Evolutionary conservation across 345 rosid genomes (phyloP).

Genomic region (Triadica sebifera): DNA sequence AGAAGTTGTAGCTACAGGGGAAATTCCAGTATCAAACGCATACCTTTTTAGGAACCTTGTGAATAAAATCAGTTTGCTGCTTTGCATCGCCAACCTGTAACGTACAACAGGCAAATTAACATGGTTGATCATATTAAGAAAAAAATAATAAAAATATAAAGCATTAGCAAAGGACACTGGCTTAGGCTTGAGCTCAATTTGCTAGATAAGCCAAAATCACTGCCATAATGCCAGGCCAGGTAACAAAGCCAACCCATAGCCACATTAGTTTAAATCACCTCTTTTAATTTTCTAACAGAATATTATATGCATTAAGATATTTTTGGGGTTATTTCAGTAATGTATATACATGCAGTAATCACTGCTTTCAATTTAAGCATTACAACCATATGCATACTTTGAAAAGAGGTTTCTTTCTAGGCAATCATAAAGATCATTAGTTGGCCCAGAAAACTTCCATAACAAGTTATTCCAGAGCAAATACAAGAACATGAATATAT

Average conservation of each 20-base stretch:
- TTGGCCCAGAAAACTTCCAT: constrained; percentile 6
- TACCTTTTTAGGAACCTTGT: constrained; percentile 80
- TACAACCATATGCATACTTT: background rate
- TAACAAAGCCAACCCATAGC: background rate
- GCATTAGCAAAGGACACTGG: background rate
- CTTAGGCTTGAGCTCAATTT: constrained; percentile 2
- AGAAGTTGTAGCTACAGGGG: background rate
- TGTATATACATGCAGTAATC: background rate
- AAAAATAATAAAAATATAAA: background rate
- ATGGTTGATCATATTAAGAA: background rate
- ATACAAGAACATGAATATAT: constrained; percentile 7
- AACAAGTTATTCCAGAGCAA: background rate
- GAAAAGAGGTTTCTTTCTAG: background rate
- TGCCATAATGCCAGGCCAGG: background rate
- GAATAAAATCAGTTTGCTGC: constrained; percentile 62
- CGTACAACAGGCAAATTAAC: constrained; percentile 14
- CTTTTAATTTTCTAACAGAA: background rate
- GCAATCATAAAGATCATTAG: background rate
- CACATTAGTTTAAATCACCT: background rate
- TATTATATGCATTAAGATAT: background rate
- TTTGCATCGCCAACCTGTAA: constrained; percentile 59
- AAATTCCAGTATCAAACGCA: constrained; percentile 14
- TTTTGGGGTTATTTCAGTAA: background rate
- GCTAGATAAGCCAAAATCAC: background rate
- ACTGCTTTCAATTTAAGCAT: background rate